Base-by-base conservation (phyloP, 176 grass and related monocot genomes). In the Poa annua region DNA sequence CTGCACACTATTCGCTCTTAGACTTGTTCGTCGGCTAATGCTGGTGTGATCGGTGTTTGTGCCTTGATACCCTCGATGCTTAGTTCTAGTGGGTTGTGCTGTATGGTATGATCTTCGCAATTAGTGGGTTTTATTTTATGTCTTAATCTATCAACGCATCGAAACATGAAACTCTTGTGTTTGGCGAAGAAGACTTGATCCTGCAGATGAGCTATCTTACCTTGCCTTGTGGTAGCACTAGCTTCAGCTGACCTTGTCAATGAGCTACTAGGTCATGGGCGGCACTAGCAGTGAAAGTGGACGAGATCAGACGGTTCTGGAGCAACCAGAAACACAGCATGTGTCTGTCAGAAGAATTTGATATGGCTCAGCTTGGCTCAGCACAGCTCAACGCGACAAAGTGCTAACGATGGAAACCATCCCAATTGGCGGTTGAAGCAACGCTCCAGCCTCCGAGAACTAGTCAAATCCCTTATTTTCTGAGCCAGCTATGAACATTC, bases 341-440 rank as follows among this genome's bases (percentile, higher is more conserved):
- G 29, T 29, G 29, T 45, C 9, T 45, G 1, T 2, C 9, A 3
- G 42, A 48, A 48, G 45, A 48, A 48, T 48, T 48, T 13, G 45
- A 48, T 13, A 48, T 48, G 12, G 45, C 12, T 6, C 39, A 72
- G 68, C 39, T 71, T 47, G 38, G n/a, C 24, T 71, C 69, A 72
- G 70, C 44, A 51, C 25, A 74, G 25, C 61, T 32, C 26, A 11
- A 11, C 5, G 15, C 3, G 63, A 66, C 32, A 20, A 66, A 36
- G 33, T 6, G 20, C 71, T 29, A 49, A 6, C 25, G 8, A 26
- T 9, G 51, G 8, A 52, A 74, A 20, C 15, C 26, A 4, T 19
- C 7, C 45, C 71, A 74, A 16, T 74, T 74, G 70, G 71, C 45
- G 71, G 47, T 50, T 51, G 25, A 52, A 73, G 24, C 70, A 26